phyloP scores from a whole-genome alignment of 2,329 filamentous ascomycete species.

The Domatiomyces globalis region DNA sequence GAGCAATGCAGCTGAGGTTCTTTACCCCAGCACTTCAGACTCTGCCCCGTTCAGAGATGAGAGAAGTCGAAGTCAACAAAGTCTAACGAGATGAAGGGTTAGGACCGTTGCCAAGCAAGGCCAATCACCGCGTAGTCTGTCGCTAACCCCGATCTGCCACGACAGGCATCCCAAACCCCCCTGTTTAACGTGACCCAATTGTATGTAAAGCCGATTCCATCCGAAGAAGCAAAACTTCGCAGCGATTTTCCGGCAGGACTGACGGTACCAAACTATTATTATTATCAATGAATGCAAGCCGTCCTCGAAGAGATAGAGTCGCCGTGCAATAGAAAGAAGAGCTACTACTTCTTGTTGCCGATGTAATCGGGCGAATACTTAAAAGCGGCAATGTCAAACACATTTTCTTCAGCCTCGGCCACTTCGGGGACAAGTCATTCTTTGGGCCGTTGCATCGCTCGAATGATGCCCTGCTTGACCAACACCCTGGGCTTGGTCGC shows the following conservation, averaged over 20 bases:
- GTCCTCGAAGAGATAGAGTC: too few relatives aligned
- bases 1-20: neutral
- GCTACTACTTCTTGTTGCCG: too few relatives aligned
- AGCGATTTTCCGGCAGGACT: too few relatives aligned
- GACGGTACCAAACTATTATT: too few relatives aligned
- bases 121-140: too few relatives aligned
- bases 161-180: too few relatives aligned
- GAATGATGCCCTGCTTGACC: slow-evolving; percentile 80
- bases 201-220: too few relatives aligned
- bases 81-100: neutral
- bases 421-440: slow-evolving; percentile 21
- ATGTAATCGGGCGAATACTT: neutral
- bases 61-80: neutral
- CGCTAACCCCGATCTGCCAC: too few relatives aligned
- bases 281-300: too few relatives aligned
- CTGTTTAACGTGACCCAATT: too few relatives aligned
- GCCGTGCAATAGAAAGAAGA: too few relatives aligned
- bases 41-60: neutral
- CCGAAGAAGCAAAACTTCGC: too few relatives aligned
- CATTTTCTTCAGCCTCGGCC: neutral
- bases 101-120: neutral
- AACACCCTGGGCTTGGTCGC: slow-evolving; percentile 78
- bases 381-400: neutral
- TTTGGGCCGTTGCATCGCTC: slow-evolving; percentile 68
- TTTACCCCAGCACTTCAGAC: neutral